These are phyloP conservation scores for Prinsepia uniflora DNA, from an alignment of 306 rosid species.

Conservation along the genomic window DNA sequence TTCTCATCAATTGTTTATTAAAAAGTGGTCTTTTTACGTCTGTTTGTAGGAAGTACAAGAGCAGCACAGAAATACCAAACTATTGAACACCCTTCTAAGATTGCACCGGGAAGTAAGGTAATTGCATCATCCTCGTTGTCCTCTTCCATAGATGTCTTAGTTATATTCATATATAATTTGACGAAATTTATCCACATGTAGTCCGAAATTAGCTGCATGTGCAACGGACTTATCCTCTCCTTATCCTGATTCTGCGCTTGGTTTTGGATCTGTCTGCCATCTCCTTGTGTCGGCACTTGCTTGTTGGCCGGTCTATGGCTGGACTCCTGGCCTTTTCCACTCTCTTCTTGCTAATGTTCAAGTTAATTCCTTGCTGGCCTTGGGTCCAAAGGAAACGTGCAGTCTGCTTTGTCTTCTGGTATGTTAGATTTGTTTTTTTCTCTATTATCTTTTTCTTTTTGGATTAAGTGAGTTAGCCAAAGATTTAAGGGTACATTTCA, in stretches of 20 bases:
- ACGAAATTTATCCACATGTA: slow-evolving; percentile 41
- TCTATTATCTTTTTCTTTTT: slow-evolving; percentile 6
- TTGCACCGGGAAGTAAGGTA: slow-evolving; percentile 96
- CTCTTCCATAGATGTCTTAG: slow-evolving; percentile 6
- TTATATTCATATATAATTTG: slow-evolving; percentile 27
- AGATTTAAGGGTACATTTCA: not conserved
- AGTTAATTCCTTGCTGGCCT: slow-evolving; percentile 65
- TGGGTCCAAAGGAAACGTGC: slow-evolving; percentile 98
- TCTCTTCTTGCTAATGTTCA: slow-evolving; percentile 73
- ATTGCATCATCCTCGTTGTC: slow-evolving; percentile 23
- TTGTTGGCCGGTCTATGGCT: slow-evolving; percentile 91
- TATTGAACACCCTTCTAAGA: slow-evolving; percentile 81
- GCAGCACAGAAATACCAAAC: slow-evolving; percentile 88
- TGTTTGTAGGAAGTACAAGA: slow-evolving; percentile 73
- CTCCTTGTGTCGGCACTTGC: slow-evolving; percentile 81
- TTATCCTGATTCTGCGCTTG: slow-evolving; percentile 78
- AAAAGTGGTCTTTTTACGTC: slow-evolving; percentile 34
- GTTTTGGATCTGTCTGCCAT: slow-evolving; percentile 96
- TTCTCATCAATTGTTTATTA: slow-evolving; percentile 1
- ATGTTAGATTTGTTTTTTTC: slow-evolving; percentile 27
- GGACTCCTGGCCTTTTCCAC: slow-evolving; percentile 94
- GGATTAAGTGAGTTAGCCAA: not conserved
- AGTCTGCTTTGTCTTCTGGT: slow-evolving; percentile 92
- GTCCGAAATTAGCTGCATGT: slow-evolving; percentile 95
- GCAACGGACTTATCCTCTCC: slow-evolving; percentile 73